A percentile compares a stretch with the other conserved stretches of the same genome.
Evolutionary conservation across 2,329 filamentous ascomycete species (phyloP).

Genomic region (Fusarium brachygibbosum): DNA sequence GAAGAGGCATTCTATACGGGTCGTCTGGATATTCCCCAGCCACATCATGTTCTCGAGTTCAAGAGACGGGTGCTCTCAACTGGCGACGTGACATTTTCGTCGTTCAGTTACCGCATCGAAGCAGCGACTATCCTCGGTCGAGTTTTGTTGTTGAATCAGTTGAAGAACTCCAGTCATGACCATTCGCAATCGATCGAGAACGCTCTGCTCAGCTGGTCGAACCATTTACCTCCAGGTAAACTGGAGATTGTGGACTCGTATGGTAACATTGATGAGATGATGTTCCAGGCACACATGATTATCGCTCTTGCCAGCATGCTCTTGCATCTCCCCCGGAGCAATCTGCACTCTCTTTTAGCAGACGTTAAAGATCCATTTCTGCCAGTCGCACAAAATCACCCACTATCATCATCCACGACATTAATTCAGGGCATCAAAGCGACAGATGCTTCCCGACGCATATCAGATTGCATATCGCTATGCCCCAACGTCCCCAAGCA

Average conservation of each 20-base stretch:
- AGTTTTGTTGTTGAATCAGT: slow-evolving; percentile 30
- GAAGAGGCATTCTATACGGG: slow-evolving; percentile 37
- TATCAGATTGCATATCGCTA: slow-evolving; percentile 41
- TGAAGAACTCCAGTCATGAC: slow-evolving; percentile 32
- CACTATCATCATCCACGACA: slow-evolving; percentile 22
- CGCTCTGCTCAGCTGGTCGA: slow-evolving; percentile 40
- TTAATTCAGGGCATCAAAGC: slow-evolving; percentile 44
- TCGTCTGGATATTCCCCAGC: slow-evolving; percentile 14
- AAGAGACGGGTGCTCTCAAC: slow-evolving; percentile 25
- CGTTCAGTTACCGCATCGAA: slow-evolving; percentile 45
- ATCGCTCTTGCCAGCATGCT: slow-evolving; percentile 42
- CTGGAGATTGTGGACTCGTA: slow-evolving; percentile 39
- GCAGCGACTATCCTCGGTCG: slow-evolving; percentile 38
- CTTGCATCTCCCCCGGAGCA: slow-evolving; percentile 41
- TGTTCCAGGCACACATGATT: slow-evolving; percentile 44
- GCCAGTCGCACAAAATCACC: slow-evolving; percentile 19
- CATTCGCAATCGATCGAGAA: slow-evolving; percentile 44
- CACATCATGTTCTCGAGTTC: slow-evolving; percentile 37
- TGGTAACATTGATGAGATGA: slow-evolving; percentile 44
- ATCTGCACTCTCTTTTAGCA: slow-evolving; percentile 21
- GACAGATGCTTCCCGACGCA: slow-evolving; percentile 40
- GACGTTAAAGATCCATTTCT: slow-evolving; percentile 29
- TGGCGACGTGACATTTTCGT: slow-evolving; percentile 38
- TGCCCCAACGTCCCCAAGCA: slow-evolving; percentile 41
- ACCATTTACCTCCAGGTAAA: slow-evolving; percentile 35